Percentiles rank a stretch among this genome's conserved stretches.
Conservation (phyloP, 2,329 filamentous ascomycete genomes). For the Aspergillus sp. region DNA sequence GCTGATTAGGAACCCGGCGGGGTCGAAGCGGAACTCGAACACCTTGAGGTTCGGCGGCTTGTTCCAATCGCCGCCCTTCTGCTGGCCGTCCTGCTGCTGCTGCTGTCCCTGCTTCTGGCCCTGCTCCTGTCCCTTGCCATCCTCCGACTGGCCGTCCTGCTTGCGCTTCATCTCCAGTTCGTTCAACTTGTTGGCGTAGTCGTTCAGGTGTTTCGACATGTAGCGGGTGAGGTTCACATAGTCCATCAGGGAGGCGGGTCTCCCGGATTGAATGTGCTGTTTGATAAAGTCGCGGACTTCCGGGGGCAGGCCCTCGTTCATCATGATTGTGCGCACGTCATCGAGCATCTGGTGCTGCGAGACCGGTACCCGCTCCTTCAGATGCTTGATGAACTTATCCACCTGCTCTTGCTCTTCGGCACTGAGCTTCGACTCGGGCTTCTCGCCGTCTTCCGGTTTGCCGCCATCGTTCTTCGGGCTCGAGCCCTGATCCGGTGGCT, state of each 20-base stretch:
- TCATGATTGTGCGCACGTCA: slow-evolving; percentile 61
- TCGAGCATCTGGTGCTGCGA: slow-evolving; percentile 61
- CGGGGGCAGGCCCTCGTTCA: slow-evolving; percentile 66
- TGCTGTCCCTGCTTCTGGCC: slow-evolving; percentile 21
- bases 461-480: slow-evolving; percentile 44
- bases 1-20: slow-evolving; percentile 56
- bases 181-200: slow-evolving; percentile 38
- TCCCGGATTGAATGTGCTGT: slow-evolving; percentile 47
- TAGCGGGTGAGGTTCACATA: slow-evolving; percentile 62
- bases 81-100: slow-evolving; percentile 26
- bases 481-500: slow-evolving; percentile 25
- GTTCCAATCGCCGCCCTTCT: slow-evolving; percentile 25
- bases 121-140: slow-evolving; percentile 11
- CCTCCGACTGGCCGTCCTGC: slow-evolving; percentile 17
- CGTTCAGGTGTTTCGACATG: slow-evolving; percentile 56
- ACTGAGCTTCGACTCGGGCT: slow-evolving; percentile 46
- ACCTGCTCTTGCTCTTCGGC: slow-evolving; percentile 59
- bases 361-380: slow-evolving; percentile 60
- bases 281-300: slow-evolving; percentile 67
- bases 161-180: slow-evolving; percentile 29
- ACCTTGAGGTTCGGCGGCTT: slow-evolving; percentile 34
- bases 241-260: slow-evolving; percentile 52
- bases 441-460: slow-evolving; percentile 35
- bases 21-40: slow-evolving; percentile 53
- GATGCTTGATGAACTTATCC: slow-evolving; percentile 54